These are phyloP conservation scores for Podaxis mareebaensis DNA, from an alignment of 768 basidiomycete species.

Conservation along the genomic window DNA sequence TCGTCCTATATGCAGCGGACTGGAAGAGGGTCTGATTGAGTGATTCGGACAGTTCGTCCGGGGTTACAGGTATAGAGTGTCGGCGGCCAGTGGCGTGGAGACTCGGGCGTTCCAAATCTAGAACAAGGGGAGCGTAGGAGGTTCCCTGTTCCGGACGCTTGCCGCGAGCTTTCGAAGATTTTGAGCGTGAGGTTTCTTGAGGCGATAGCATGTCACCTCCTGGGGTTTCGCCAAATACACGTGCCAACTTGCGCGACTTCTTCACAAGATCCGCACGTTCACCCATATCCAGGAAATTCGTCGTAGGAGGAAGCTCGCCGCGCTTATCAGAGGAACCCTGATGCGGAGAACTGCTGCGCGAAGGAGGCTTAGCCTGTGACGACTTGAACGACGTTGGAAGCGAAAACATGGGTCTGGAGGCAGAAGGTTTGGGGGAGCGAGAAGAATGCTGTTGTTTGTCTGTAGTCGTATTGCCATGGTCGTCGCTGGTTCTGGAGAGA, in stretches of 20 bases:
- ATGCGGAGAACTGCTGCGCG: conserved; percentile 19
- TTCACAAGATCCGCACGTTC: conserved; percentile 74
- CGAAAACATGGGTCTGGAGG: conserved; percentile 47
- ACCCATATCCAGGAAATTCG: conserved; percentile 61
- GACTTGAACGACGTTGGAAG: conserved; percentile 28
- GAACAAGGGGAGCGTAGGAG: conserved; percentile 21
- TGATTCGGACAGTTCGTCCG: conserved; percentile 37
- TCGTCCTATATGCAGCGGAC: conserved; percentile 21
- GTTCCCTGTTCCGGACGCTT: neutral
- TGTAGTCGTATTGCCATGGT: conserved; percentile 23
- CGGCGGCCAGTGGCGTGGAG: conserved; percentile 31
- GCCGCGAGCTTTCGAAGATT: neutral
- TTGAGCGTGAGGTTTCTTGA: conserved; percentile 26
- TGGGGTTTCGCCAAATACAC: conserved; percentile 74
- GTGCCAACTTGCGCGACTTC: conserved; percentile 77
- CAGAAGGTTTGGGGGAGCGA: conserved; percentile 49
- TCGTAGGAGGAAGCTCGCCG: conserved; percentile 53
- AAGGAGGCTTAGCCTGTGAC: conserved; percentile 23
- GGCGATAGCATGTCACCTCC: conserved; percentile 40
- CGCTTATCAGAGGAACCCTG: conserved; percentile 17
- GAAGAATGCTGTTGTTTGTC: conserved; percentile 28
- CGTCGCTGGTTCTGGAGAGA: conserved; percentile 21
- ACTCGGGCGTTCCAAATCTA: conserved; percentile 8
- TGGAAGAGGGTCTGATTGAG: conserved; percentile 17
- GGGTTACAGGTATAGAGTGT: conserved; percentile 56